Evolutionary conservation across 306 rosid species (phyloP).

Genomic region (Mimosa pudica): DNA sequence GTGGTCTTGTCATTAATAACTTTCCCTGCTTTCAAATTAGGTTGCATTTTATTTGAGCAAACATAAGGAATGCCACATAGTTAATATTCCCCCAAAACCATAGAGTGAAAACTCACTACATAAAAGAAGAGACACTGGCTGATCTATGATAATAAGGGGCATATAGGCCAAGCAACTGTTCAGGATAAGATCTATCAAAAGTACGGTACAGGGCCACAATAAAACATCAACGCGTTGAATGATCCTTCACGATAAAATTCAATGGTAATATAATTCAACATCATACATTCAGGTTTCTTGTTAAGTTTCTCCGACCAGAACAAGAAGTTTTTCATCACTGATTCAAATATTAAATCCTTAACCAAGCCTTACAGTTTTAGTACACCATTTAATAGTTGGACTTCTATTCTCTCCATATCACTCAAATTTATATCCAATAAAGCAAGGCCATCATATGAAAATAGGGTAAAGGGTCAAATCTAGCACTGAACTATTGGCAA

Average conservation of each 20-base stretch:
- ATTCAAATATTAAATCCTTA: conserved; percentile 9
- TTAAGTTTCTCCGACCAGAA: neutral
- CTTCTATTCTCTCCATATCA: neutral
- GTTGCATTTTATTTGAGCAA: neutral
- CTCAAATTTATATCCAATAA: conserved; percentile 3
- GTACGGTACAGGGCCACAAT: conserved; percentile 2
- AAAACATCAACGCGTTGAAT: neutral
- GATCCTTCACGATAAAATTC: conserved; percentile 5
- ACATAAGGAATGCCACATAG: neutral
- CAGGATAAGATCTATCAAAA: neutral
- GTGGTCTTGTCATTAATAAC: conserved; percentile 1
- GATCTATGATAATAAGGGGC: neutral
- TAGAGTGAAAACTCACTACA: neutral
- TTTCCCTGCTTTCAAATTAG: conserved; percentile 23
- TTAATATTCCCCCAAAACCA: neutral
- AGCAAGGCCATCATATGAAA: neutral
- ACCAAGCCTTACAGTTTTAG: conserved; percentile 4
- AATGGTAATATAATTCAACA: conserved; percentile 12
- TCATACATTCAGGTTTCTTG: neutral
- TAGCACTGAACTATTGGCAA: too few relatives aligned
- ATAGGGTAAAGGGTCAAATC: too few relatives aligned
- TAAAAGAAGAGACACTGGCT: neutral
- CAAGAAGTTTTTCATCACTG: neutral
- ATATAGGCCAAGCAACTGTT: neutral
- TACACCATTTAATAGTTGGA: neutral